phyloP scores from a whole-genome alignment of 164 flowering plant genomes.

The Chimonanthus salicifolius region DNA sequence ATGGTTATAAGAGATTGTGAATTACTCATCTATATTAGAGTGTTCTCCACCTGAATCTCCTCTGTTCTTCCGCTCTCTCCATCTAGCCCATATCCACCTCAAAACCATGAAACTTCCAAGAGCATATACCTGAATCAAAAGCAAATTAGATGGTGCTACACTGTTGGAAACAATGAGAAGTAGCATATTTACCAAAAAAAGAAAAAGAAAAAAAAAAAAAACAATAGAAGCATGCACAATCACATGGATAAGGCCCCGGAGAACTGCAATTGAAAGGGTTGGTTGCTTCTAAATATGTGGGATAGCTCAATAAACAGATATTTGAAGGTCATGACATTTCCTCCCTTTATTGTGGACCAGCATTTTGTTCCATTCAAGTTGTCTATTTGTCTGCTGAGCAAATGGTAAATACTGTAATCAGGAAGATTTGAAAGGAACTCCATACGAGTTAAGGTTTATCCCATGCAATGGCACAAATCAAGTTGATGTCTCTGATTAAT shows the following conservation, averaged over 20 bases:
- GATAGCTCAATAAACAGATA: background rate
- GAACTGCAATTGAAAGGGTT: background rate
- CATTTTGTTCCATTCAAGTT: background rate
- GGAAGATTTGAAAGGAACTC: background rate
- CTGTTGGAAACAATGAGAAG: no score
- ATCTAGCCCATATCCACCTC: slow-evolving; percentile 61
- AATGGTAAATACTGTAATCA: background rate
- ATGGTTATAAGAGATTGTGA: background rate
- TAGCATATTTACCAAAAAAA: no score
- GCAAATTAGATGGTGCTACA: background rate
- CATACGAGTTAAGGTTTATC: background rate
- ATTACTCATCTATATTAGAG: background rate
- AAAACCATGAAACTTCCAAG: slow-evolving; percentile 49
- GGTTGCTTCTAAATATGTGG: background rate
- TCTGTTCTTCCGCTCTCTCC: slow-evolving; percentile 43
- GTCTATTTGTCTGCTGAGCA: background rate
- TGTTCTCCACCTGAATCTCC: slow-evolving; percentile 5
- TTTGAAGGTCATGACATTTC: background rate
- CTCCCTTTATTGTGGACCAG: background rate
- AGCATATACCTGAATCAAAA: slow-evolving; percentile 51
- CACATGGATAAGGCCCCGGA: background rate
- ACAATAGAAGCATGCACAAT: no score
- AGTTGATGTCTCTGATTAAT: no score
- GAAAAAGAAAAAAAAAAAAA: no score
- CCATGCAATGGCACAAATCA: background rate